Evolutionary conservation across 805 yeast species (phyloP), one percentile per base, ranked within the genome.

Genomic region (Candida saitoana): DNA sequence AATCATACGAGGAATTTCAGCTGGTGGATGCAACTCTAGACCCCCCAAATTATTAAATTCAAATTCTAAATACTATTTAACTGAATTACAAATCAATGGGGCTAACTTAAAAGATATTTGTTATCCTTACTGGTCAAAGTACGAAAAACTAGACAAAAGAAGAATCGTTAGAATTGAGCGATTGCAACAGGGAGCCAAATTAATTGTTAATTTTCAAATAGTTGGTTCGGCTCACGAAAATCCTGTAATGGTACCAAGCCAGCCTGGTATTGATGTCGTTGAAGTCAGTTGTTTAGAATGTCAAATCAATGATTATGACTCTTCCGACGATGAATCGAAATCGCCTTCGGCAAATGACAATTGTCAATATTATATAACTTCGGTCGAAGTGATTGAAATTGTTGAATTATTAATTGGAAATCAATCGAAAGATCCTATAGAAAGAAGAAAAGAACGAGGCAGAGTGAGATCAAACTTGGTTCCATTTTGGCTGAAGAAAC

Each of bases 361-460:
- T 4, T 58, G 48, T 35, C 67, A 64, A 44, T 69, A 62, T 54
- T 80, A 79, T 60, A 77, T 81, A 42, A 81, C 87, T 1, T 74
- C 81, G 42, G 85, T 81, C 27, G 87, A 81, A 53, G 84, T 81
- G 16, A 74, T 81, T 47, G 80, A 75, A 57, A 75, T 81, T 48
- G 82, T 81, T 22, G 86, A 81, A 59, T 55, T 79, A 39, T 55
- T 81, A 36, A 77, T 81, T 47, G 82, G 82, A 4, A 66, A 74
- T 2, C 70, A 70, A 43, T 53, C 57, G 25, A 61, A 60, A 41
- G 74, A 74, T 42, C 69, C 77, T 4, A 67, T 66, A 5, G 81
- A 75, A 42, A 71, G 79, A 46, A 71, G 87, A 46, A 70, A 76
- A 45, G 86, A 80, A 54, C 57, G 84, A 37, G 86, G 86, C n/a